Evolutionary conservation across 2,329 filamentous ascomycete species (phyloP).

Genomic region (Penicillium italicum): DNA sequence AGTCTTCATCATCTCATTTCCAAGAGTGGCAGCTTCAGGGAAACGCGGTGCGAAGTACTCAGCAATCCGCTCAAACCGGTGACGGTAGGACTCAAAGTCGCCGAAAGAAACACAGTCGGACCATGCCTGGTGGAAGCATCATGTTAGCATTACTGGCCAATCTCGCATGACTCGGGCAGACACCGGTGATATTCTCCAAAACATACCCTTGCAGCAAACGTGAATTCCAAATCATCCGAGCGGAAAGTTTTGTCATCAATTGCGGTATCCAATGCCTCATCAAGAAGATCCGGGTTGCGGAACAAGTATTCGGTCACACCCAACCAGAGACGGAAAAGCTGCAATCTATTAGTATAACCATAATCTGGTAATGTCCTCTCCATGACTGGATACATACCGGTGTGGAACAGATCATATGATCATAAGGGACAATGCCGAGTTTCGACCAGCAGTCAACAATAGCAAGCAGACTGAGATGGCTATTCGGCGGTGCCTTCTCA

Average conservation of each 20-base stretch:
- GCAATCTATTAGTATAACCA: constrained; percentile 3
- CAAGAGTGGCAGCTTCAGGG: constrained; percentile 77
- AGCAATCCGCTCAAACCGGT: constrained; percentile 87
- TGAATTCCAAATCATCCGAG: constrained; percentile 95
- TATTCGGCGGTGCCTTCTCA: constrained; percentile 71
- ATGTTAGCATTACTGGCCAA: not conserved
- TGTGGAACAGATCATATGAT: constrained; percentile 99
- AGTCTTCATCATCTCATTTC: constrained; percentile 96
- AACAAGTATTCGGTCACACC: constrained; percentile 97
- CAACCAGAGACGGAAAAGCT: constrained; percentile 90
- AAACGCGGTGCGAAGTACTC: constrained; percentile 89
- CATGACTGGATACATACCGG: constrained; percentile 54
- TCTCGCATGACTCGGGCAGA: not conserved
- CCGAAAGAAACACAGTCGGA: constrained; percentile 87
- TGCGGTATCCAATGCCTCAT: constrained; percentile 80
- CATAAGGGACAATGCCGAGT: constrained; percentile 89
- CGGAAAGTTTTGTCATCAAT: constrained; percentile 88
- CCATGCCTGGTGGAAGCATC: constrained; percentile 61
- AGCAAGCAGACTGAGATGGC: constrained; percentile 85
- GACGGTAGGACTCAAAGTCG: constrained; percentile 87
- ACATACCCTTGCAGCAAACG: constrained; percentile 77
- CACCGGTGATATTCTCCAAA: not conserved
- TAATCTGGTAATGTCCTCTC: not conserved
- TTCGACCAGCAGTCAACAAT: constrained; percentile 99
- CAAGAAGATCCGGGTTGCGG: constrained; percentile 72